Percentiles rank a stretch among this genome's conserved stretches.
These are phyloP conservation scores for Blumeria hordei DNA, from an alignment of 2,329 filamentous ascomycete species.

Conservation along the genomic window DNA sequence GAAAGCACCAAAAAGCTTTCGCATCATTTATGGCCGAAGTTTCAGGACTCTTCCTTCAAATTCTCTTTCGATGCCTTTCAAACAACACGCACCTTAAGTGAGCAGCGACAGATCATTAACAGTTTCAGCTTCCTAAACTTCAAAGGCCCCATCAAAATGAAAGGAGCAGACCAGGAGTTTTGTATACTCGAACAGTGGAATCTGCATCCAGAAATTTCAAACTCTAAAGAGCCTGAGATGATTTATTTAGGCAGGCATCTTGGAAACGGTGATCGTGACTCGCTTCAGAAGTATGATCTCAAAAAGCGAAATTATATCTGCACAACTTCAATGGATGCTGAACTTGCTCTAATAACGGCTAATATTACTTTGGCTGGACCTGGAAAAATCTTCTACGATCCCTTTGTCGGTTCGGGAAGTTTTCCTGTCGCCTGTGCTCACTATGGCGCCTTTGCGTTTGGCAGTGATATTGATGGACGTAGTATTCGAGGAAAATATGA, in stretches of 20 bases:
- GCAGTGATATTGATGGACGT: constrained; percentile 82
- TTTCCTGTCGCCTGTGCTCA: constrained; percentile 79
- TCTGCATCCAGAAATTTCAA: constrained; percentile 23
- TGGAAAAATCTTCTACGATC: constrained; percentile 77
- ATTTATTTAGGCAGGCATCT: constrained; percentile 54
- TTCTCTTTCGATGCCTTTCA: constrained; percentile 70
- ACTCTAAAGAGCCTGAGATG: constrained; percentile 28
- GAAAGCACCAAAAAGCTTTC: constrained; percentile 33
- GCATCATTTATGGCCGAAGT: constrained; percentile 38
- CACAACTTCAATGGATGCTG: constrained; percentile 93
- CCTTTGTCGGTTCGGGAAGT: constrained; percentile 84
- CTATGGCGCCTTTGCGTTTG: constrained; percentile 63
- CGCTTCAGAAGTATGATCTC: constrained; percentile 53
- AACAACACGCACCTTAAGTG: constrained; percentile 36
- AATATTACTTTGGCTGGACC: constrained; percentile 68
- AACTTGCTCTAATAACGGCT: constrained; percentile 72
- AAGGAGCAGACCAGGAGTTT: constrained; percentile 48
- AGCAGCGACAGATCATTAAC: constrained; percentile 57
- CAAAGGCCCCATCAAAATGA: constrained; percentile 54
- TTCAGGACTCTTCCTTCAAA: constrained; percentile 46
- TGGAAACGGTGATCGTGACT: constrained; percentile 38
- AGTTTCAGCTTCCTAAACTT: constrained; percentile 60
- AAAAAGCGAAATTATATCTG: constrained; percentile 89
- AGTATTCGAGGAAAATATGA: constrained; percentile 48
- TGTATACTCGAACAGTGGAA: constrained; percentile 65